These are phyloP conservation scores for Diddensiella transvaalensis DNA, from an alignment of 805 yeast genomes.

Conservation along the genomic window DNA sequence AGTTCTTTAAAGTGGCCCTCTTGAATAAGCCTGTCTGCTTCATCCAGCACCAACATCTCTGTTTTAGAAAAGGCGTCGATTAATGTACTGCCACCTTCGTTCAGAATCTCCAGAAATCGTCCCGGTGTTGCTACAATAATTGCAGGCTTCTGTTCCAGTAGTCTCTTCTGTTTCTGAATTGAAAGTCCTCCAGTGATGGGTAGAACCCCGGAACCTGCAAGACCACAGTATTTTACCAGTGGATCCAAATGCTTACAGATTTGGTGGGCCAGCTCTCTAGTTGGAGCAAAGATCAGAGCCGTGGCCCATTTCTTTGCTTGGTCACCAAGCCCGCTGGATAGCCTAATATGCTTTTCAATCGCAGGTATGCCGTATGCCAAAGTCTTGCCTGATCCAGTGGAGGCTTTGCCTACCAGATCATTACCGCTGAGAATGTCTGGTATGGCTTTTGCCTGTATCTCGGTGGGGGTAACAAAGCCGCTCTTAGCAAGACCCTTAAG, in stretches of 20 bases:
- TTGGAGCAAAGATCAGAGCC: slow-evolving; percentile 87
- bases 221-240: slow-evolving; percentile 44
- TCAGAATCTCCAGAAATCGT: slow-evolving; percentile 65
- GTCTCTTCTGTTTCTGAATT: slow-evolving; percentile 86
- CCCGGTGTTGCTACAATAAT: slow-evolving; percentile 95
- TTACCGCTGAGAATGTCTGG: slow-evolving; percentile 69
- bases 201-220: slow-evolving; percentile 55
- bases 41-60: slow-evolving; percentile 72
- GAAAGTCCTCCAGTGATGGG: slow-evolving; percentile 93
- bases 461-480: slow-evolving; percentile 70
- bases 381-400: slow-evolving; percentile 97
- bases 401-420: slow-evolving; percentile 93
- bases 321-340: slow-evolving; percentile 12
- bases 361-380: slow-evolving; percentile 94
- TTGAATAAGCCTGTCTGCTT: slow-evolving; percentile 91
- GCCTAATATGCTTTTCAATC: slow-evolving; percentile 54
- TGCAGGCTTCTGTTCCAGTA: slow-evolving; percentile 63
- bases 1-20: slow-evolving; percentile 96
- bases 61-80: slow-evolving; percentile 42
- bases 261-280: slow-evolving; percentile 94
- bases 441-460: slow-evolving; percentile 72
- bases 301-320: slow-evolving; percentile 43
- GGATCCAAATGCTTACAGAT: slow-evolving; percentile 72
- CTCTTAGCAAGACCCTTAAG: slow-evolving; percentile 58
- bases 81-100: slow-evolving; percentile 36